A percentile compares a stretch with the other conserved stretches of the same genome.
Conservation (phyloP, 441 rosid genomes). For the Isatis lusitanica region DNA sequence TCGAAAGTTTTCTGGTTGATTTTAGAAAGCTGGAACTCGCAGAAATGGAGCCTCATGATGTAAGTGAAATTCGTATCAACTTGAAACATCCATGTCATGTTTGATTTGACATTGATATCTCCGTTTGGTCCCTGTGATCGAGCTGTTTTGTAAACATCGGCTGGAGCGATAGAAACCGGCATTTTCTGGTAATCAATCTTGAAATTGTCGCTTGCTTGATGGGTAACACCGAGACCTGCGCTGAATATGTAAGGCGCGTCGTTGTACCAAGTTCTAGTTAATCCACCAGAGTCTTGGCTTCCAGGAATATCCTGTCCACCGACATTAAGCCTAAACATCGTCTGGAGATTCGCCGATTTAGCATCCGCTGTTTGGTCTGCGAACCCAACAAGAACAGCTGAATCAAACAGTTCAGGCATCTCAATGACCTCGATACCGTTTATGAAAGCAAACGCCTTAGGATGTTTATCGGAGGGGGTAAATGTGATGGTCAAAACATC, state of each 20-base stretch:
- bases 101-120: constrained; percentile 43
- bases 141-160: constrained; percentile 49
- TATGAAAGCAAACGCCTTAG: constrained; percentile 53
- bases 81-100: constrained; percentile 64
- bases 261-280: constrained; percentile 61
- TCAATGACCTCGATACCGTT: constrained; percentile 62
- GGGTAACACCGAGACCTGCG: constrained; percentile 45
- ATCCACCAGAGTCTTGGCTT: constrained; percentile 43
- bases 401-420: constrained; percentile 51
- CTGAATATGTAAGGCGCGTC: constrained; percentile 59
- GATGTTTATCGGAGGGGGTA: constrained; percentile 45
- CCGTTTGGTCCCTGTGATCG: constrained; percentile 54
- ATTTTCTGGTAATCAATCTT: constrained; percentile 37
- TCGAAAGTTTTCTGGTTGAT: constrained; percentile 53
- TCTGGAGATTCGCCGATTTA: constrained; percentile 41
- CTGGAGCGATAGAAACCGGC: constrained; percentile 48
- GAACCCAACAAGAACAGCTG: constrained; percentile 47
- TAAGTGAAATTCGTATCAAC: constrained; percentile 60
- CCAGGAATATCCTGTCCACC: constrained; percentile 57
- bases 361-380: constrained; percentile 42
- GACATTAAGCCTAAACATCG: constrained; percentile 56
- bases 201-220: constrained; percentile 33
- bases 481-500: constrained; percentile 53
- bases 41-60: constrained; percentile 60
- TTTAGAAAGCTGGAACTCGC: constrained; percentile 44